Evolutionary conservation across 768 basidiomycete species (phyloP).

Genomic region (Scleroderma citrinum): DNA sequence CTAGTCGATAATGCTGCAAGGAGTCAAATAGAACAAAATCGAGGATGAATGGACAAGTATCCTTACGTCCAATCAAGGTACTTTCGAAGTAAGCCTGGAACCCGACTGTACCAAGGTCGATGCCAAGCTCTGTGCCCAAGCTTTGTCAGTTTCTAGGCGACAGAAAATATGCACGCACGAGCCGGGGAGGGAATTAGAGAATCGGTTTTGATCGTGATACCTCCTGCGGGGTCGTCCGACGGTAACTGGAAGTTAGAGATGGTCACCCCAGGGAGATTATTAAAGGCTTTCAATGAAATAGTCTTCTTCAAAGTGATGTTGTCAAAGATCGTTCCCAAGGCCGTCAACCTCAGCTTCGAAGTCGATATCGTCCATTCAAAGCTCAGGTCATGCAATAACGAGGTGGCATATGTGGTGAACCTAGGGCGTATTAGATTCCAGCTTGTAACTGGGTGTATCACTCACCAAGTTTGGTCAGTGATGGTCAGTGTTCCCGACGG

Average conservation of each 20-base stretch:
- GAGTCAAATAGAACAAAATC: not conserved
- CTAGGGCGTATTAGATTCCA: conserved; percentile 18
- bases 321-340: conserved; percentile 66
- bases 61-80: conserved; percentile 56
- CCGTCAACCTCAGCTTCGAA: conserved; percentile 51
- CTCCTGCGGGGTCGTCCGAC: conserved; percentile 59
- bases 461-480: conserved; percentile 44
- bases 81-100: conserved; percentile 60
- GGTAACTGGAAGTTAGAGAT: conserved; percentile 70
- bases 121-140: conserved; percentile 50
- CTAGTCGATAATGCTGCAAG: conserved; percentile 45
- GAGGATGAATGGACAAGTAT: not conserved
- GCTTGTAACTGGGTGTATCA: not conserved
- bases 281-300: conserved; percentile 63
- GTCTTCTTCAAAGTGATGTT: conserved; percentile 55
- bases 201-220: conserved; percentile 66
- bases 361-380: conserved; percentile 73
- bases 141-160: conserved; percentile 8
- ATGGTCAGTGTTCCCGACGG: conserved; percentile 51
- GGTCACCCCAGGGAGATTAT: conserved; percentile 61
- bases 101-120: conserved; percentile 57
- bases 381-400: conserved; percentile 53
- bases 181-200: conserved; percentile 59
- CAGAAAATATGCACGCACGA: conserved; percentile 39
- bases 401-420: conserved; percentile 63